Conservation (phyloP, 768 basidiomycete species). For the Hygrophoropsis aurantiaca region DNA sequence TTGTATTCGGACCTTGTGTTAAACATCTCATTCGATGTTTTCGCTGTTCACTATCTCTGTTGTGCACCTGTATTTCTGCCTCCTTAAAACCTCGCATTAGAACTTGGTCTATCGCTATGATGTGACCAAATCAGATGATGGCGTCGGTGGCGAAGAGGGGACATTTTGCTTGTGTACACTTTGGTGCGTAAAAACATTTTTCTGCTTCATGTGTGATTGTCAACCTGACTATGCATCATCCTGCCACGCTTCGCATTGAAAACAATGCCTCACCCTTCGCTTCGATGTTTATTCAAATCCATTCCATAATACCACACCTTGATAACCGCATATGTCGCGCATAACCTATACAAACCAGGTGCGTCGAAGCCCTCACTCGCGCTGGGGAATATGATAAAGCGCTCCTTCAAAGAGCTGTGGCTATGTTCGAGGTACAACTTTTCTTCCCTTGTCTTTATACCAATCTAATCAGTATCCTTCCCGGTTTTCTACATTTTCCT, state of each 20-base stretch:
- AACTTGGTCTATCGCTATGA: constrained; percentile 91
- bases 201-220: neutral
- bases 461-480: neutral
- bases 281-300: too few relatives aligned
- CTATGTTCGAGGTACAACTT: constrained; percentile 93
- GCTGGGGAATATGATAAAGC: constrained; percentile 76
- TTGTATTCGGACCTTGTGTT: neutral
- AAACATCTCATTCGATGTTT: too few relatives aligned
- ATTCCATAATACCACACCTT: too few relatives aligned
- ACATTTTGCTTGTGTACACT: constrained; percentile 89
- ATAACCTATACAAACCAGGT: constrained; percentile 61
- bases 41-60: too few relatives aligned
- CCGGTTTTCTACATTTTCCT: neutral
- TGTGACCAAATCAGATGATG: constrained; percentile 80
- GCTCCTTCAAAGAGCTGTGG: constrained; percentile 64
- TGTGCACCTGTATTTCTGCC: too few relatives aligned
- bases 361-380: constrained; percentile 85
- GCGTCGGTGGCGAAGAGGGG: constrained; percentile 94
- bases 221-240: neutral
- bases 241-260: too few relatives aligned
- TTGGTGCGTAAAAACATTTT: constrained; percentile 49
- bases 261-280: too few relatives aligned
- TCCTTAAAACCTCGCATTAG: constrained; percentile 42
- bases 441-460: neutral
- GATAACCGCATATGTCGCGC: too few relatives aligned